Conservation (phyloP, 2,329 filamentous ascomycete genomes). For the Stachybotrys elegans region DNA sequence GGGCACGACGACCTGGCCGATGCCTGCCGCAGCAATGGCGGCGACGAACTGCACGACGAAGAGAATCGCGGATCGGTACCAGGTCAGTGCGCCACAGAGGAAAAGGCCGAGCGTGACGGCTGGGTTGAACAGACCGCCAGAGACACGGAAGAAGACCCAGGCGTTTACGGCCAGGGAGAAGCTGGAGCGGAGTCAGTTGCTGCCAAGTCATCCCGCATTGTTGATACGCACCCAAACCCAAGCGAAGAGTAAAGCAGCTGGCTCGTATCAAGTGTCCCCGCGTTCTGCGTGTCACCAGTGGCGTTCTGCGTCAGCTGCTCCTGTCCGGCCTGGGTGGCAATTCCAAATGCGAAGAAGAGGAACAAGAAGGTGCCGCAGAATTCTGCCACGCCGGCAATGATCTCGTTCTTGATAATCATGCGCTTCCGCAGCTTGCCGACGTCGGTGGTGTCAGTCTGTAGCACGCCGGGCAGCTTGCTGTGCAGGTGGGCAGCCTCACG, state of each 20-base stretch:
- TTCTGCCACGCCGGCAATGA: constrained; percentile 31
- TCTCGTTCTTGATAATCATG: constrained; percentile 38
- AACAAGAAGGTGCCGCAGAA: constrained; percentile 38
- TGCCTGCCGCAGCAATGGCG: constrained; percentile 35
- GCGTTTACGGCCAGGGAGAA: constrained; percentile 40
- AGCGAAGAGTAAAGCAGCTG: too few species aligned
- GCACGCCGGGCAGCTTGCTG: too few species aligned
- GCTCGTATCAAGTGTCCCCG: constrained; percentile 34
- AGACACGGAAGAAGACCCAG: constrained; percentile 44
- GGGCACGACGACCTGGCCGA: constrained; percentile 37
- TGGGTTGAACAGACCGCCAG: constrained; percentile 31
- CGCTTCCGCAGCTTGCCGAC: constrained; percentile 42
- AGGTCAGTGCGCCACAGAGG: constrained; percentile 41
- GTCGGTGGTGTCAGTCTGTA: too few species aligned
- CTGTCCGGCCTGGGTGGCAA: constrained; percentile 22
- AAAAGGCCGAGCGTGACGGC: constrained; percentile 45
- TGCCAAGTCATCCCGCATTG: too few species aligned
- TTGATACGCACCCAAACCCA: too few species aligned
- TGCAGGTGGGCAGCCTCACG: too few species aligned
- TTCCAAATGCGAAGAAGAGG: constrained; percentile 38
- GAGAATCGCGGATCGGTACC: constrained; percentile 39
- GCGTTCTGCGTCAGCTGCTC: constrained; percentile 35
- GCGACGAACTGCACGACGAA: constrained; percentile 46
- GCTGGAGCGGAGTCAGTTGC: constrained; percentile 35
- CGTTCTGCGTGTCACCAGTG: constrained; percentile 35